Evolutionary conservation across 345 rosid genomes (phyloP).

Genomic region (Bruguiera gymnorhiza): DNA sequence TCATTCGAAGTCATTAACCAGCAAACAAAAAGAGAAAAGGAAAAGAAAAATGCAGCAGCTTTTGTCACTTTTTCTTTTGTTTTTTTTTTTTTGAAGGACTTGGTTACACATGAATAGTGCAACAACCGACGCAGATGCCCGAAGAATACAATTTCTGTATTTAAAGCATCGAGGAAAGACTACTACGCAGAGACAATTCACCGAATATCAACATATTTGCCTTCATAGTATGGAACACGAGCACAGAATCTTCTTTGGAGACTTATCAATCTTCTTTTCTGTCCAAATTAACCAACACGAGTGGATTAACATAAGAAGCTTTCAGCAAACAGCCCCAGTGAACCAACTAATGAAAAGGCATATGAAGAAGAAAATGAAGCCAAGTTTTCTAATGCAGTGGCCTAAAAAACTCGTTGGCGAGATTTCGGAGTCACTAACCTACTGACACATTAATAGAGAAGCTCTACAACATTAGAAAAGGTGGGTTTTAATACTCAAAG

Average conservation of each 20-base stretch:
- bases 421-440: too few relatives aligned
- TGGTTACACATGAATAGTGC: constrained; percentile 22
- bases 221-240: constrained; percentile 79
- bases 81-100: constrained; percentile 10
- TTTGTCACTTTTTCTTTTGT: neutral
- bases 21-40: neutral
- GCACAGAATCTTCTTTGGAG: constrained; percentile 71
- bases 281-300: constrained; percentile 30
- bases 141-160: constrained; percentile 34
- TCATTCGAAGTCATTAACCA: constrained; percentile 16
- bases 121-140: constrained; percentile 20
- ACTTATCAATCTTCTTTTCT: constrained; percentile 79
- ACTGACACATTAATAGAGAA: neutral
- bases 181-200: constrained; percentile 14
- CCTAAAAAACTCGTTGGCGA: neutral
- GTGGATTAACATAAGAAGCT: constrained; percentile 5
- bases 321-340: neutral
- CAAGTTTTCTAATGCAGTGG: neutral
- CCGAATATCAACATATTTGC: constrained; percentile 24
- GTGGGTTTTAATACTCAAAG: neutral
- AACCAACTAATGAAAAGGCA: neutral
- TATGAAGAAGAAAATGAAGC: neutral
- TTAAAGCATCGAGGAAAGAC: constrained; percentile 30
- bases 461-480: neutral
- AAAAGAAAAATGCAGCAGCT: constrained; percentile 10